phyloP scores from a whole-genome alignment of 1,139 yeast species.

The Diutina siamensis region DNA sequence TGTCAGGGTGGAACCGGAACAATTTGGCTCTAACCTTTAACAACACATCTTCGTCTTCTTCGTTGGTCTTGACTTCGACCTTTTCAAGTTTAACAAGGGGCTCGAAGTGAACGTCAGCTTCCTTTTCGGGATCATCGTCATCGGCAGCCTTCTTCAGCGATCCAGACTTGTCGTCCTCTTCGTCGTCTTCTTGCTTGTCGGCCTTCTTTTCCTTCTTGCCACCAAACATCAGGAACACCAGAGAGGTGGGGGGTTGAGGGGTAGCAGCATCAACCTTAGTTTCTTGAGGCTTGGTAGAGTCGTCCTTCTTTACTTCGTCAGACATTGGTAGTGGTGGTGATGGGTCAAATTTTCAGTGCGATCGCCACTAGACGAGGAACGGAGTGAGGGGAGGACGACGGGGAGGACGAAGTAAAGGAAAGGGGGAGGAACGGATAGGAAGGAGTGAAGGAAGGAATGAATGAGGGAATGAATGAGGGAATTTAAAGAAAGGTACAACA shows the following conservation, averaged over 20 bases:
- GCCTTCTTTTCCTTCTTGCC: constrained; percentile 48
- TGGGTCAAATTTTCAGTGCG: not conserved
- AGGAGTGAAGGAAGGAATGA: too few relatives aligned
- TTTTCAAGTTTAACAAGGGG: constrained; percentile 91
- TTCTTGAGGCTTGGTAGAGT: not conserved
- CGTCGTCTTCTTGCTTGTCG: constrained; percentile 12
- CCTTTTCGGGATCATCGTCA: constrained; percentile 71
- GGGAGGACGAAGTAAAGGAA: too few relatives aligned
- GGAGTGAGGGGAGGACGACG: too few relatives aligned
- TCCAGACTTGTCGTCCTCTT: constrained; percentile 22
- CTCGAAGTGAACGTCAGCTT: constrained; percentile 92
- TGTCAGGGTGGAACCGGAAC: constrained; percentile 73
- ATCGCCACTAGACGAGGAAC: not conserved
- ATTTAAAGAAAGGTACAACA: too few relatives aligned
- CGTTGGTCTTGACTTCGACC: constrained; percentile 94
- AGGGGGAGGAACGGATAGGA: too few relatives aligned
- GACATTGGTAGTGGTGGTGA: not conserved
- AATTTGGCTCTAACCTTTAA: constrained; percentile 90
- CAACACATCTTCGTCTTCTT: constrained; percentile 85
- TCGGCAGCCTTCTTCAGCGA: constrained; percentile 19
- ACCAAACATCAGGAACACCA: constrained; percentile 86
- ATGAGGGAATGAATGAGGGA: too few relatives aligned
- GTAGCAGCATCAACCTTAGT: not conserved
- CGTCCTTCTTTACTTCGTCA: constrained; percentile 5
- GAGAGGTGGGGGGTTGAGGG: constrained; percentile 52